Evolutionary conservation across 2,329 filamentous ascomycete genomes (phyloP), one percentile per base, ranked within the genome.

Genomic region (Hypomyces perniciosus): DNA sequence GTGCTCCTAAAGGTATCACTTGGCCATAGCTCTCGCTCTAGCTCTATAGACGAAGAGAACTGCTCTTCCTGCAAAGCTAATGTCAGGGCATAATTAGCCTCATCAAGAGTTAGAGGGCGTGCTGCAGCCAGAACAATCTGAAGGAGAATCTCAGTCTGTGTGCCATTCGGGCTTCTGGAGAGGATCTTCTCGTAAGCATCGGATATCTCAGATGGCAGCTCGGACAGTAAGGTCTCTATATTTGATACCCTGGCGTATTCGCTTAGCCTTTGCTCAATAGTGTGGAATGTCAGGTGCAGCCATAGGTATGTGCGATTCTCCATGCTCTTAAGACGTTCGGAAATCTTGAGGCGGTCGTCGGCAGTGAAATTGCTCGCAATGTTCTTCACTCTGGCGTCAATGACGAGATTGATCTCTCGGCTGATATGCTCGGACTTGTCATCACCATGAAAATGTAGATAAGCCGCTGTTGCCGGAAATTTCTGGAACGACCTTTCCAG

Each of bases 221-320:
- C 9, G 4, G 49, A 54, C 2, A 56, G 45, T 1, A 52, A 38
- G 0, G 45, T 20, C 6, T 53, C 42, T 7, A 62, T 52, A 31
- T 50, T 46, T 0, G 8, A 8, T 2, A 12, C 38, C 8, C 45
- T 47, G 12, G 50, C 46, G 40, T 53, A 60, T 7, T 38, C 29
- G 42, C 50, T 47, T 1, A 46, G 50, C 2, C 43, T 57, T 1
- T 50, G 40, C 5, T 63, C 40, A 35, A 72, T 62, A 4, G 67
- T 55, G n/a, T 65, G 55, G 0, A 72, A 52, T 0, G 57, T 67
- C 0, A 71, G 62, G 51, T 60, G 51, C 3, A 71, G 61, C 70
- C 70, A 73, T 0, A 73, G 60, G 51, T 72, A 73, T 3, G 68
- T 73, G 5, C 65, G 59, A 30, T 71, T 58, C 2, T 56, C 44